Evolutionary conservation across 768 basidiomycete genomes (phyloP), one percentile per base, ranked within the genome.

Genomic region (Pisolithus microcarpus): DNA sequence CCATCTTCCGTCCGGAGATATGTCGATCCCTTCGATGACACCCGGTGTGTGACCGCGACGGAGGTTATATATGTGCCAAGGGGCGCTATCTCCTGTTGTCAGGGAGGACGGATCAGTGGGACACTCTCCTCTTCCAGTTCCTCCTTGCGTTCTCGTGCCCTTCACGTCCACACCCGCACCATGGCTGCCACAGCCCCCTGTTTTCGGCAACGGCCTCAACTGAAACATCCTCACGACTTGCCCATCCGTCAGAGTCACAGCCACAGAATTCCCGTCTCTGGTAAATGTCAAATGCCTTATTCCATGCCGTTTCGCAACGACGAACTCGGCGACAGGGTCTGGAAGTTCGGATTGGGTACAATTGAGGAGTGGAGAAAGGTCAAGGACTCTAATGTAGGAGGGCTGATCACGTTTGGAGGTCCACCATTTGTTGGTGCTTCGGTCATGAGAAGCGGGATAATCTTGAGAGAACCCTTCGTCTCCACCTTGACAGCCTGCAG

Each of bases 21-120:
- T 54, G 23, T 66, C 68, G 11, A 84, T 66, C 11, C 66, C 66
- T 48, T 82, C 79, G 13, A 91, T 75, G 5, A 78, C 66, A 5
- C 82, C 87, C 3, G 74, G 72, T n/a, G 87, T 88, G 23, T 78
- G 70, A 5, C 89, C 89, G n/a, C 88, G 72, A 40, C 76, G 72
- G 19, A 92, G 69, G 53, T 81, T 78, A 54, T 91, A 91, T 51
- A 85, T 52, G 54, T 84, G 83, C 68, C 73, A 76, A 7, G 76
- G 72, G 13, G 62, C 57, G 24, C 62, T 51, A 49, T 54, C 50
- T 51, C 58, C 56, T 10, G 46, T 7, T n/a, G 40, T 46, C 16
- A 42, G 40, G 26, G 43, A 21, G 9, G 15, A 24, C 10, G 23
- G 9, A 13, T 50, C 43, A 52, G 51, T 48, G 16, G 49, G 49